Base-by-base conservation (phyloP, 2,329 filamentous ascomycete genomes). In the Phyllosticta citribraziliensis region DNA sequence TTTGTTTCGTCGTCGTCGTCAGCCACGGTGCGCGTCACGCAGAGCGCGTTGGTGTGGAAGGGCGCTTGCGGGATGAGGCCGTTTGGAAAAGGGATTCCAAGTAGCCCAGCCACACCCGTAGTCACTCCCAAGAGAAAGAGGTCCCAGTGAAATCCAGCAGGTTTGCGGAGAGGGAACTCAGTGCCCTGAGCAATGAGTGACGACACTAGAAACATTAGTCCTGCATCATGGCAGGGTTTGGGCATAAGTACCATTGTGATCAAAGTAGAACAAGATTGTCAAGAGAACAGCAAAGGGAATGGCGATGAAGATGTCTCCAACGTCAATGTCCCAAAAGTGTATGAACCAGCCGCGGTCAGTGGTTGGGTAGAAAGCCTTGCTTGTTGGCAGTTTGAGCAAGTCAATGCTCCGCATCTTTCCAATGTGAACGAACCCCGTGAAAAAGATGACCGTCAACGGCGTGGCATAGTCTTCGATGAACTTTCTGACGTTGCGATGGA, bases 391-490 rank as follows among this genome's bases (percentile, higher is more conserved):
- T 9, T 81, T 85, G 64, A 88, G 83, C 10, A 96, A 76, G 20
- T 84, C 71, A 1, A 95, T 82, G 51, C 81, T 74, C n/a, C 76
- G 76, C 88, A 96, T 93, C 67, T 88, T 86, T 8, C 91, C 91
- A 64, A 95, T 84, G 72, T 94, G 88, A 1, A 94, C 87, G 68
- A 95, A 96, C 0, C 91, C 91, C 0, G 91, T 91, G 72, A 96
- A 96, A 79, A 96, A 96, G 63, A 96, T 77, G 60, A 78, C 73
- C 60, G 69, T 72, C 2, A 72, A 62, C 0, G 91, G 90, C 0
- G 90, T 95, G 58, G 90, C 91, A 70, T 96, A 96, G 72, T 96
- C 91, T 70, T 94, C 91, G 65, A 96, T 80, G 67, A 96, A 95
- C 65, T 92, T 85, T 20, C 91, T 83, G 9, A 94, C 76, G 47